Base-by-base conservation (phyloP, 805 yeast genomes). In the Ogataea salicorniae region DNA sequence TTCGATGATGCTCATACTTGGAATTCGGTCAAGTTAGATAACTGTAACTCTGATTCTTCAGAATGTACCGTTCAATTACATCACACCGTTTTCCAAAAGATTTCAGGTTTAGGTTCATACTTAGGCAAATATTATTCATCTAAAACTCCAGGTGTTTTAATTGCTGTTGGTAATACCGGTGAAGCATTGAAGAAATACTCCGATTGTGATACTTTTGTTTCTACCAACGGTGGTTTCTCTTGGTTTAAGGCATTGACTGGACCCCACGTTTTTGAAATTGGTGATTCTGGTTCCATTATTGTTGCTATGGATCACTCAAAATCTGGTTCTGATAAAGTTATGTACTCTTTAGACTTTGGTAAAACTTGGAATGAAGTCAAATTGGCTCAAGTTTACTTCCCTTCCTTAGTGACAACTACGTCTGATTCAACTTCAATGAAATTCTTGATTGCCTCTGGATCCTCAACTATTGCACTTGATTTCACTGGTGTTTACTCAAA, bases 271-370 rank as follows among this genome's bases (percentile, higher is more conserved):
- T 76, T 74, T 47, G 74, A 77, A 4, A 76, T 79, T 62, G 92
- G 90, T 42, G 91, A 86, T 61, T 79, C 75, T 47, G 95, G 94
- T 16, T 82, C 84, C 52, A 59, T 86, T 8, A 75, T 86, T 17
- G 64, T 84, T 5, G 87, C 87, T 1, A 63, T 79, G 22, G 57
- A 61, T 16, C 59, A 72, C 5, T 61, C 58, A 5, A 16, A 38
- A 4, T 57, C 61, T 0, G 34, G 37, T 9, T 71, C 71, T 45
- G 63, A 64, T 6, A 64, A 67, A 13, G 60, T 63, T 5, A 59
- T 66, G n/a, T 86, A 72, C 56, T 80, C 91, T 0, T 57, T 79
- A 20, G 87, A 87, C 58, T 84, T 81, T 55, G 95, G 95, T 37
- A 56, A 66, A 34, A 61, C 80, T 11, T 86, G 90, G 89, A 48